phyloP scores from a whole-genome alignment of 2,329 filamentous ascomycete genomes.

The Aspergillus fumigatus region DNA sequence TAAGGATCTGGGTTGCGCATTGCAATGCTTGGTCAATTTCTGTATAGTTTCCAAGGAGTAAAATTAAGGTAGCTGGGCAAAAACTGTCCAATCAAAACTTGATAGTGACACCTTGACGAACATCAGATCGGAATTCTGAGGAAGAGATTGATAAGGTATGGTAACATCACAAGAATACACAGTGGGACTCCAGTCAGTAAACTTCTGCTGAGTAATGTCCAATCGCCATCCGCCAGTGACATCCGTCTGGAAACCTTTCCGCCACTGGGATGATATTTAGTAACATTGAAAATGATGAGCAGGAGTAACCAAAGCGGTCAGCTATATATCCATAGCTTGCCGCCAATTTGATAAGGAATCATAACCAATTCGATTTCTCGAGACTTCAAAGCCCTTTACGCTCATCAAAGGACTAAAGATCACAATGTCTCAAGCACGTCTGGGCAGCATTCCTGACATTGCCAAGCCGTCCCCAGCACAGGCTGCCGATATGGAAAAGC shows the following conservation, averaged over 20 bases:
- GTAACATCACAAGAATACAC: too few species aligned
- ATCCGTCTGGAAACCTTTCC: slow-evolving; percentile 1
- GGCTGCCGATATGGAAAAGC: slow-evolving; percentile 8
- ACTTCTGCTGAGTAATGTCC: too few species aligned
- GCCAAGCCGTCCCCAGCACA: slow-evolving; percentile 1
- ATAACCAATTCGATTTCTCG: too few species aligned
- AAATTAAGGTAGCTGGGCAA: too few species aligned
- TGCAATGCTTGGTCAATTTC: neutral
- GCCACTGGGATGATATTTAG: neutral
- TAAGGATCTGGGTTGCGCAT: neutral
- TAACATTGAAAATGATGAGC: too few species aligned
- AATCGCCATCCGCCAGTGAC: slow-evolving; percentile 12
- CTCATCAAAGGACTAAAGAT: too few species aligned
- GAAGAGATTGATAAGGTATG: too few species aligned
- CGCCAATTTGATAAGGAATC: too few species aligned
- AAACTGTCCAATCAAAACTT: neutral
- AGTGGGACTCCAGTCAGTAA: too few species aligned
- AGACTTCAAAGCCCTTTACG: too few species aligned
- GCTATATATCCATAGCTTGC: neutral
- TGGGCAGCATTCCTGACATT: neutral
- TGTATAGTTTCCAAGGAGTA: too few species aligned
- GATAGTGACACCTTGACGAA: neutral
- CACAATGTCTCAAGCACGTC: slow-evolving; percentile 5
- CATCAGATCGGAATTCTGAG: too few species aligned
- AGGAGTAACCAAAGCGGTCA: neutral